A percentile compares a stretch with the other conserved stretches of the same genome.
Conservation (phyloP, 2,329 filamentous ascomycete species). For the Nemania sp. region DNA sequence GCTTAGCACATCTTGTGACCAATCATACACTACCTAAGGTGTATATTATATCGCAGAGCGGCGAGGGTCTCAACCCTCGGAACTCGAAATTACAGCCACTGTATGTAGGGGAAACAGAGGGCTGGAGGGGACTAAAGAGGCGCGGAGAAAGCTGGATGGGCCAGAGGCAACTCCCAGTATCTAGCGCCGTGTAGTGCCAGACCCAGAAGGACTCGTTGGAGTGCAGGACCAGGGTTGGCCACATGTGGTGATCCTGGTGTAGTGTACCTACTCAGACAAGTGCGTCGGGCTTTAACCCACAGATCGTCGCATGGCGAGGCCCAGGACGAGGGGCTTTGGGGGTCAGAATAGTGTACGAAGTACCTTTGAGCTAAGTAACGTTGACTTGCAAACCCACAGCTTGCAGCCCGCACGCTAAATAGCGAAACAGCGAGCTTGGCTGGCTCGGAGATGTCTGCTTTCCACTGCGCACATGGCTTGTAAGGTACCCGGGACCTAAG, state of each 20-base stretch:
- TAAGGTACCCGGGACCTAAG: conserved; percentile 33
- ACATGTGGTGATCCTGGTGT: conserved; percentile 21
- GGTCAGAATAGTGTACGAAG: conserved; percentile 8
- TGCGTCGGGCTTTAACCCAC: conserved; percentile 35
- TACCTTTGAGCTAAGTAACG: conserved; percentile 3
- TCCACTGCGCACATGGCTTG: conserved; percentile 35
- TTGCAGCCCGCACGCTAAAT: conserved; percentile 19
- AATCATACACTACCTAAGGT: neutral
- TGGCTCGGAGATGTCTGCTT: conserved; percentile 23
- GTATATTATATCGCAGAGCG: neutral
- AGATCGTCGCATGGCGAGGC: conserved; percentile 37
- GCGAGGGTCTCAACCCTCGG: conserved; percentile 19
- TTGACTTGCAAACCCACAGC: conserved; percentile 14
- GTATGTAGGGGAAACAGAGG: neutral
- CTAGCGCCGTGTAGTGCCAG: conserved; percentile 10
- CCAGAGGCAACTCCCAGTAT: no score
- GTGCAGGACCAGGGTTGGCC: conserved; percentile 17
- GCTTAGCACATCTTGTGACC: neutral
- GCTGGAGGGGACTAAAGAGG: neutral
- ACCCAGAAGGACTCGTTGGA: conserved; percentile 22
- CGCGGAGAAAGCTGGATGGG: no score
- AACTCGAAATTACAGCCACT: conserved; percentile 14
- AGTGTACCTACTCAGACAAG: conserved; percentile 20
- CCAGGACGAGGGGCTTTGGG: conserved; percentile 29
- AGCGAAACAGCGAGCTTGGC: conserved; percentile 7